Base-by-base conservation (phyloP, 176 grass and related monocot genomes). In the Oryza officinalis region DNA sequence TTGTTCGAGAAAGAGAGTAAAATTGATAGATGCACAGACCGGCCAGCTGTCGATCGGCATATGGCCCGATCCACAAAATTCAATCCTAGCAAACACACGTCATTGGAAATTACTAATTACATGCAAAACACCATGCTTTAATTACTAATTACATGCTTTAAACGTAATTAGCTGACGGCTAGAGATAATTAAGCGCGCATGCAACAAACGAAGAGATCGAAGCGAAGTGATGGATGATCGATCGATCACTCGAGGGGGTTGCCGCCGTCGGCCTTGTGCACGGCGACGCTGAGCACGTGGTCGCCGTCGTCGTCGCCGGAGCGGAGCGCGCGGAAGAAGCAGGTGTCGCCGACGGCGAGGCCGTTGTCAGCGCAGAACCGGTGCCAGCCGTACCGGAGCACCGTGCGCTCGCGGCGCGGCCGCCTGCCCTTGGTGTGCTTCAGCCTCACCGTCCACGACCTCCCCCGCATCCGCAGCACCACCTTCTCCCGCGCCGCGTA, bases 281-380 rank as follows among this genome's bases (percentile, higher is more conserved):
- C 78, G 78, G 71, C 71, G 18, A 89, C 88, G 78, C 81, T 77
- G 83, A 89, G 83, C 43, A 65, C 41, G 72, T 89, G 83, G 25
- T 59, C 65, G 1, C 80, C 70, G 49, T 44, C 82, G 32, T 5
- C 32, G 32, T 3, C 32, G 70, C 41, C 38, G 47, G 8, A 1
- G 37, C 10, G n/a, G 28, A 13, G 10, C 5, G 30, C 72, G 5
- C 13, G 44, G 83, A 89, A 89, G 78, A 89, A 86, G 83, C 83
- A 86, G 43, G 73, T 65, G 66, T 89, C 83, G 52, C 83, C 88
- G 83, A 81, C 40, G 52, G 23, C 57, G 57, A 89, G 83, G 9
- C 41, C 43, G 72, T 86, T 89, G 78, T 86, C 88, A 9, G 77
- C 57, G 71, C 66, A 65, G 72, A 89, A 89, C 65, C 45, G 54